Base-by-base conservation (phyloP, 768 basidiomycete species). In the Coprinopsis sp. region DNA sequence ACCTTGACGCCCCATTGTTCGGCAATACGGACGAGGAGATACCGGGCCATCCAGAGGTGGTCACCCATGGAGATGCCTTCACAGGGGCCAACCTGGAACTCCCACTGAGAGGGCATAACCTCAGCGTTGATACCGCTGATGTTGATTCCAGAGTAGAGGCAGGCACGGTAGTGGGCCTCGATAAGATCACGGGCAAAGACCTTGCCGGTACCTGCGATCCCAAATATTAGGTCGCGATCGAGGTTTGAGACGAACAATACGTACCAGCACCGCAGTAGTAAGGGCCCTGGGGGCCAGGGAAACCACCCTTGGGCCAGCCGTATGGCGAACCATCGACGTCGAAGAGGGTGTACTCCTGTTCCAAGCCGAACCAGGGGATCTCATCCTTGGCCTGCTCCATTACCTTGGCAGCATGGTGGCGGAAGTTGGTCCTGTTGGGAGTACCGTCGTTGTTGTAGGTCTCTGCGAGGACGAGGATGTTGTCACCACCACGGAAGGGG, bases 31-130 rank as follows among this genome's bases (percentile, higher is more conserved):
- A 91, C 67, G 58, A 98, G 84, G 57, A 99, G 87, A 77, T 87
- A 99, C 56, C 96, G 90, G 29, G 96, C 91, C 82, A 98, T 92
- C 92, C 93, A 96, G 58, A 99, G 84, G 71, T 99, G 95, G 68
- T 99, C 96, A 57, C 96, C 96, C 92, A 98, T 95, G 50, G 86
- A 76, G 66, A 98, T 97, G 45, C 96, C 96, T 65, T 90, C 87
- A 60, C 95, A 98, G 24, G 96, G 96, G 44, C 96, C 95, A 57
- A 99, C 92, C 70, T 99, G 96, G 87, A 95, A 99, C 73, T 99
- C 96, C 96, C 96, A 99, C 68, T 99, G 96, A 46, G 94, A 84
- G 13, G 96, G 95, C 95, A 98, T 98, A 51, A 98, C 95, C 71
- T 98, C 96, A 51, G 95, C 95, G 66, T 98, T 99, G 74, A 99